phyloP scores from a whole-genome alignment of 2,329 filamentous ascomycete species.

The Ophiostoma montium region DNA sequence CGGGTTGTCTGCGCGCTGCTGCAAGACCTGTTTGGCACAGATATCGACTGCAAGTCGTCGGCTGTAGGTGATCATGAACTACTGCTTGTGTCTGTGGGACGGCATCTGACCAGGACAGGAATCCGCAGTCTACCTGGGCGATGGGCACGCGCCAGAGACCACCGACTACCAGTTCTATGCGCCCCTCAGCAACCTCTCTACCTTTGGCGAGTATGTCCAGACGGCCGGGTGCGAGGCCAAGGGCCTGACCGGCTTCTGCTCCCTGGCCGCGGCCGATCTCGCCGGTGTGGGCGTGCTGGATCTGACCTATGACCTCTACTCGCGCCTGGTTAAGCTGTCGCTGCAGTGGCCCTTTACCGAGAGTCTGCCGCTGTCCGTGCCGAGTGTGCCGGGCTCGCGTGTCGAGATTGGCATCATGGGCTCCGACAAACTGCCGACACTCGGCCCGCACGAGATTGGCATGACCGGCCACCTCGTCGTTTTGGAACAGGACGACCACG shows the following conservation, averaged over 20 bases:
- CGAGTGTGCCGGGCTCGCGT: slow-evolving; percentile 32
- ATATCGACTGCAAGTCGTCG: slow-evolving; percentile 38
- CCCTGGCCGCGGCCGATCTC: slow-evolving; percentile 28
- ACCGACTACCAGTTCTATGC: slow-evolving; percentile 59
- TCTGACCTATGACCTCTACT: slow-evolving; percentile 59
- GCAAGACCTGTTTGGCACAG: slow-evolving; percentile 38
- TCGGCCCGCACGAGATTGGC: slow-evolving; percentile 59
- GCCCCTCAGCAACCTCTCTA: slow-evolving; percentile 40
- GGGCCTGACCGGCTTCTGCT: slow-evolving; percentile 32
- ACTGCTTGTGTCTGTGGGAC: no score
- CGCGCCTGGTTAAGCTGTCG: slow-evolving; percentile 49
- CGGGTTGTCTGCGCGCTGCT: slow-evolving; percentile 42
- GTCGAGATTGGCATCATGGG: slow-evolving; percentile 73
- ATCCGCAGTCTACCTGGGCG: slow-evolving; percentile 43
- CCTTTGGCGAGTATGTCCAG: slow-evolving; percentile 39
- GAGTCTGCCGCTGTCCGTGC: slow-evolving; percentile 26
- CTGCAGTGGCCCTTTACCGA: slow-evolving; percentile 43
- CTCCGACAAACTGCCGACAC: slow-evolving; percentile 41
- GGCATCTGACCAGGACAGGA: slow-evolving; percentile 30
- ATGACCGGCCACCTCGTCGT: slow-evolving; percentile 68
- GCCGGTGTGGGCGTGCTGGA: slow-evolving; percentile 52
- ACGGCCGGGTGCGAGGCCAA: slow-evolving; percentile 32
- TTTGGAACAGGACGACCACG: slow-evolving; percentile 57
- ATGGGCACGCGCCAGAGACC: slow-evolving; percentile 36
- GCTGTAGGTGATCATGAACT: slow-evolving; percentile 25